Base-by-base conservation (phyloP, 352 stramenopile genomes). In the Saprolegnia parasitica region DNA sequence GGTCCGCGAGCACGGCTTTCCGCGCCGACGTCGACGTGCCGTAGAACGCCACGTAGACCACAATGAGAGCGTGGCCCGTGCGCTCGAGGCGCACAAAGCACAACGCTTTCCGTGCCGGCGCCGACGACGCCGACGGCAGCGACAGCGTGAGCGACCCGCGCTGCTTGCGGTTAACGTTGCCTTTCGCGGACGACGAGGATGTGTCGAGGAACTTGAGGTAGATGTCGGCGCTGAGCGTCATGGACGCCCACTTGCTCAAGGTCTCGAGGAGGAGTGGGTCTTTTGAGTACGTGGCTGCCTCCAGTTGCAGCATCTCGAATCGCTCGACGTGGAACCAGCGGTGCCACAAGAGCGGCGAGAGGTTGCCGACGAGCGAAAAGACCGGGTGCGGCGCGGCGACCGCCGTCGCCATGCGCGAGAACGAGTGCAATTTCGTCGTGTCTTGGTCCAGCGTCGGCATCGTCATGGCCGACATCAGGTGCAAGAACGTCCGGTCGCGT, bases 271-370 rank as follows among this genome's bases (percentile, higher is more conserved):
- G 68, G 0, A 80, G 75, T 21, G 93, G 83, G 13, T 58, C 35
- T 15, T 52, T 50, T 10, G 29, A 6, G 18, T 42, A 37, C 18
- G 23, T 57, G 9, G 63, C 23, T 24, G 37, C 50, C 24, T 67
- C 58, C 15, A 95, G 77, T 4, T 73, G 77, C 2, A 96, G 65
- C 37, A 96, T 76, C 58, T 96, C 88, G 72, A 96, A 94, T 13
- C 86, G 83, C 35, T 96, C 88, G 13, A 96, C 84, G 67, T 84
- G 89, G 67, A 96, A 96, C 88, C 88, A 96, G 21, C 88, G 87
- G 61, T 96, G 88, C 88, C 88, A 96, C 37, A 95, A 58, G n/a
- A 94, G 83, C 16, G 87, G 83, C 16, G 88, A 90, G 5, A 96
- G 73, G 21, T 95, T 83, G 15, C 88, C 88, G 60, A 96, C 91